Conservation (phyloP, 2,329 filamentous ascomycete genomes). For the Tothia fuscella region DNA sequence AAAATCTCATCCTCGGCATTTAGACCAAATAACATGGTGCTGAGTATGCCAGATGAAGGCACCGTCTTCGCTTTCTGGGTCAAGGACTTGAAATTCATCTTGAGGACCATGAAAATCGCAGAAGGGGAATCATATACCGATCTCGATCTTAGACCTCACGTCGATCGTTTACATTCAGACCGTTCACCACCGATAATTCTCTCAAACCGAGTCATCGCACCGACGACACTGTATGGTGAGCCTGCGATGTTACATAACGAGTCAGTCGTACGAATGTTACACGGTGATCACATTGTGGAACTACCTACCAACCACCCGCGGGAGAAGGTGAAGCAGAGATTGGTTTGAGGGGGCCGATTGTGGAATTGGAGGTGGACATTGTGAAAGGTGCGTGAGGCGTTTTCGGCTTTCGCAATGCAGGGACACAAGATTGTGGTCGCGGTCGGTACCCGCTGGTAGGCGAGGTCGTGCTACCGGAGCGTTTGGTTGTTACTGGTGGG, state of each 20-base stretch:
- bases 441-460: too few relatives aligned
- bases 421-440: too few relatives aligned
- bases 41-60: neutral
- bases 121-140: neutral
- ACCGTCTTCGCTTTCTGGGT: neutral
- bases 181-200: neutral
- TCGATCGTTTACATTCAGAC: neutral
- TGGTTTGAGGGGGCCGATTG: too few relatives aligned
- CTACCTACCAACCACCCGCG: neutral
- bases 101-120: neutral
- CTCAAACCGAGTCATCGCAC: neutral
- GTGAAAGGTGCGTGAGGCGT: too few relatives aligned
- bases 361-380: too few relatives aligned
- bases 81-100: neutral
- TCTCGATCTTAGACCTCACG: neutral
- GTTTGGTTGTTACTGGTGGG: too few relatives aligned
- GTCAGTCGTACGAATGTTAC: neutral
- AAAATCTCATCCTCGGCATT: neutral
- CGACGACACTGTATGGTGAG: neutral
- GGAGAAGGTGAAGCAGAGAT: too few relatives aligned
- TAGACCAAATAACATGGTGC: neutral
- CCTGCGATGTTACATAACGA: neutral
- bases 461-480: too few relatives aligned
- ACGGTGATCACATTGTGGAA: neutral
- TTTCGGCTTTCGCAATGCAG: too few relatives aligned